These are phyloP conservation scores for Lachancea quebecensis DNA, from an alignment of 805 yeast species.

Conservation along the genomic window DNA sequence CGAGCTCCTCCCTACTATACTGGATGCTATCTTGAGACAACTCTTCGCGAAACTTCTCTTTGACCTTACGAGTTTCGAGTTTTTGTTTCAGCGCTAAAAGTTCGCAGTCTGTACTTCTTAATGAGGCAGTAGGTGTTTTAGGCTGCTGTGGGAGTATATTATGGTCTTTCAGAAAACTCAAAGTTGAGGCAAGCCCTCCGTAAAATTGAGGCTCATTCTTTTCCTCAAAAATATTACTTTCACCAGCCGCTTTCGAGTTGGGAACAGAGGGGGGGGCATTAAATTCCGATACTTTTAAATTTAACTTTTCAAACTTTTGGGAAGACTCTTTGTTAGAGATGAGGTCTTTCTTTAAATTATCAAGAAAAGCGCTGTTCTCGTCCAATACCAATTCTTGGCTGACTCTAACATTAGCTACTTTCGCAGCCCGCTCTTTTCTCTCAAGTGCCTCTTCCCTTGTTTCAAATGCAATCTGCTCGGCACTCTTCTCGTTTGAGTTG, in stretches of 20 bases:
- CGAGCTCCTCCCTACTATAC: conserved; percentile 26
- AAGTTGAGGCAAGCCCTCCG: conserved; percentile 27
- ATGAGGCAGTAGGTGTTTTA: neutral
- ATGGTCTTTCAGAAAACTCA: conserved; percentile 18
- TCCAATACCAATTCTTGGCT: conserved; percentile 33
- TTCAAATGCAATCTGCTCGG: conserved; percentile 32
- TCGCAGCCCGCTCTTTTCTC: conserved; percentile 14
- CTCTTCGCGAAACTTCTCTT: conserved; percentile 15
- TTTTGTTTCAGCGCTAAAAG: conserved; percentile 9
- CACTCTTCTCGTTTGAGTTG: conserved; percentile 21
- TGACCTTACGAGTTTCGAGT: conserved; percentile 8
- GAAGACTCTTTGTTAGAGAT: neutral
- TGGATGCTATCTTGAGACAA: conserved; percentile 17
- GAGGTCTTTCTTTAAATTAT: conserved; percentile 13
- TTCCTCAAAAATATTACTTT: neutral
- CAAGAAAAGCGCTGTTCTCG: conserved; percentile 33
- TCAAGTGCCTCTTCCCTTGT: conserved; percentile 29
- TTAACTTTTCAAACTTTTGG: neutral
- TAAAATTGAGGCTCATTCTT: conserved; percentile 15
- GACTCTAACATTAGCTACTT: conserved; percentile 15
- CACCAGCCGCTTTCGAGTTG: neutral
- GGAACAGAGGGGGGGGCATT: neutral
- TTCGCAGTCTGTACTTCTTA: neutral
- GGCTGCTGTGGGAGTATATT: conserved; percentile 7
- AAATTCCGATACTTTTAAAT: neutral